These are phyloP conservation scores for Eutreptiella sp. DNA, from an alignment of 208 protist species.

Conservation along the genomic window DNA sequence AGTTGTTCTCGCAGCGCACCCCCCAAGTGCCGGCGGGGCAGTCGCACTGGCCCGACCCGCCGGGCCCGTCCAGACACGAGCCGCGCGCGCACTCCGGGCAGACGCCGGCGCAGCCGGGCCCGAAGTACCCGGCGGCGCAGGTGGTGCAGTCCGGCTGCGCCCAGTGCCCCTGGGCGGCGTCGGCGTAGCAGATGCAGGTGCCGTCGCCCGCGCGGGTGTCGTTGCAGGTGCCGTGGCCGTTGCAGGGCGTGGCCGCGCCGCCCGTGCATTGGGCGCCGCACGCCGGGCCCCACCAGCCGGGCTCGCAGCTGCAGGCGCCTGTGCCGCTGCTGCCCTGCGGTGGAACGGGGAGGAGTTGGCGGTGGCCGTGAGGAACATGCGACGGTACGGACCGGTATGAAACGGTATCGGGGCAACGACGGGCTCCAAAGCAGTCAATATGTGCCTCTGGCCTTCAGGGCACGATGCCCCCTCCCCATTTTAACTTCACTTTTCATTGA, in stretches of 20 bases:
- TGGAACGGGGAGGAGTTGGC: no score
- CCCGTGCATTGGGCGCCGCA: slow-evolving; percentile 23
- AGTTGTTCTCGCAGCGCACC: slow-evolving; percentile 1
- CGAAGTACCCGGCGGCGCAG: not conserved
- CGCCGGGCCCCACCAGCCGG: slow-evolving; percentile 17
- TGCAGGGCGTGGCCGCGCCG: slow-evolving; percentile 19
- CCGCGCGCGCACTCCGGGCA: slow-evolving; percentile 2
- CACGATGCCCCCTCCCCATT: no score
- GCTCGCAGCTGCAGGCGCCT: no score
- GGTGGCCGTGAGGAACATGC: no score
- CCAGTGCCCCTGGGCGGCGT: not conserved
- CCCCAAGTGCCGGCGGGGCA: slow-evolving; percentile 5
- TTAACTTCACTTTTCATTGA: no score
- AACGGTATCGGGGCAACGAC: no score
- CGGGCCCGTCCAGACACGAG: slow-evolving; percentile 8
- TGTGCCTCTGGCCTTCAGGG: no score
- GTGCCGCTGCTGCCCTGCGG: no score
- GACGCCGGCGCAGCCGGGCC: not conserved
- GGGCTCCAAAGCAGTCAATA: no score
- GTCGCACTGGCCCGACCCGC: slow-evolving; percentile 6
- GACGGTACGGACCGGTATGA: no score
- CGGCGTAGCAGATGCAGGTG: no score
- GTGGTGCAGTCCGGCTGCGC: not conserved
- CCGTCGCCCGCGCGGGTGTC: no score
- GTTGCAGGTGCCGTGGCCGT: slow-evolving; percentile 19